These are phyloP conservation scores for Phaeosphaeria sp. DNA, from an alignment of 2,329 filamentous ascomycete genomes.

Conservation along the genomic window DNA sequence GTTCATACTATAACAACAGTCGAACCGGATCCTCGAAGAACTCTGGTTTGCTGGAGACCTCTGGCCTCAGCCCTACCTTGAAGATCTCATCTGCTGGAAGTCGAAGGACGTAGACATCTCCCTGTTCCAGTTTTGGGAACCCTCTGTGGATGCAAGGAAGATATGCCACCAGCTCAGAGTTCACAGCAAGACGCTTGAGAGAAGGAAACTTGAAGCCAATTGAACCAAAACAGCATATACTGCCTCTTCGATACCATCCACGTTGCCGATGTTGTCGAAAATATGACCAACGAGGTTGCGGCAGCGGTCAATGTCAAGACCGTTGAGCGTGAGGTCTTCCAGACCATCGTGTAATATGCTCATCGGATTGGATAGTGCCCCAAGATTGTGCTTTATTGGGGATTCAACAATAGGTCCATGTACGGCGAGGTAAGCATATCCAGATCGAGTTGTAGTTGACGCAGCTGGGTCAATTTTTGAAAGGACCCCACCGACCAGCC, in stretches of 20 bases:
- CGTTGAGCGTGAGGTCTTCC: neutral
- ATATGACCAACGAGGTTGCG: neutral
- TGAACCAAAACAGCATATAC: neutral
- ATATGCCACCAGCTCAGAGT: neutral
- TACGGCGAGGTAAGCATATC: neutral
- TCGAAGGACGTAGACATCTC: neutral
- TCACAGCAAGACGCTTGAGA: neutral
- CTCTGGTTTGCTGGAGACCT: neutral
- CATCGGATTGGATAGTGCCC: neutral
- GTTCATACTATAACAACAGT: neutral
- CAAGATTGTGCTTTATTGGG: neutral
- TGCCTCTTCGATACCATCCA: neutral
- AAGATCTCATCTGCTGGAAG: neutral
- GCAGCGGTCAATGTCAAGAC: neutral
- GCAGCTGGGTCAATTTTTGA: neutral
- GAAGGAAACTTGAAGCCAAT: neutral
- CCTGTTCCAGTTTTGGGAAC: neutral
- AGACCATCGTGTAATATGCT: neutral
- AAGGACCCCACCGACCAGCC: neutral
- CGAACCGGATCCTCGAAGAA: neutral
- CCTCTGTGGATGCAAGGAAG: neutral
- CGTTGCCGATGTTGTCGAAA: neutral
- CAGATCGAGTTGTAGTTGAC: neutral
- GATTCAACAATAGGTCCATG: neutral
- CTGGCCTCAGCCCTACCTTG: neutral